Evolutionary conservation across 257 asterid species (phyloP), one percentile per base, ranked within the genome.

Genomic region (Agastache rugosa): DNA sequence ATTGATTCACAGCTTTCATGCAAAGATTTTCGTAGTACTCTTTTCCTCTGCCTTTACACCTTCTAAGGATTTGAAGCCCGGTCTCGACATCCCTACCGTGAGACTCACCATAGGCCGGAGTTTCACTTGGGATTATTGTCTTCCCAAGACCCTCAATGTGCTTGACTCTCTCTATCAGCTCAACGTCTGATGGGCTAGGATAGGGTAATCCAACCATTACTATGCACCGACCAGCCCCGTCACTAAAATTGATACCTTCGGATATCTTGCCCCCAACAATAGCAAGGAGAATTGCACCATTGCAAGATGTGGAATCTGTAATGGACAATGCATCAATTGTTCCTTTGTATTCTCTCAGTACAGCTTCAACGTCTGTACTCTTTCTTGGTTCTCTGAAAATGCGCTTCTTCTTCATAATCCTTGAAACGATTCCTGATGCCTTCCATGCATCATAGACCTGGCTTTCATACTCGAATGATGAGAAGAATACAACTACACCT

Each of bases 241-340:
- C 94, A 29, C 97, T 90, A 29, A 94, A 89, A 84, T 94, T 94
- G 78, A 94, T 94, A 60, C 99, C 99, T 85, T 94, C 99, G 5
- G 99, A 94, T 82, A 94, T 83, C 86, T 94, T 94, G 31, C 99
- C 99, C 55, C 99, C 99, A n/a, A 94, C 99, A 71, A 94, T 87
- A 22, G 99, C 98, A 58, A 90, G 78, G 72, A 94, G 91, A 77
- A 94, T 82, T 29, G 99, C 99, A 65, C 98, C 98, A 60, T 76
- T 92, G 69, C 83, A 77, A 67, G 88, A 78, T 17, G 70, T 63
- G 50, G 79, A 65, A 56, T 77, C 73, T 37, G 10, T 8, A 8
- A 55, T 63, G 77, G 88, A 75, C 71, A 81, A 60, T 22, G 64
- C 61, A 61, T 89, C 96, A 50, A 92, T 90, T 65, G 96, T 78